These are phyloP conservation scores for Rhizoclosmatium globosum DNA, from an alignment of 192 early-diverging fungal genomes.

Conservation along the genomic window DNA sequence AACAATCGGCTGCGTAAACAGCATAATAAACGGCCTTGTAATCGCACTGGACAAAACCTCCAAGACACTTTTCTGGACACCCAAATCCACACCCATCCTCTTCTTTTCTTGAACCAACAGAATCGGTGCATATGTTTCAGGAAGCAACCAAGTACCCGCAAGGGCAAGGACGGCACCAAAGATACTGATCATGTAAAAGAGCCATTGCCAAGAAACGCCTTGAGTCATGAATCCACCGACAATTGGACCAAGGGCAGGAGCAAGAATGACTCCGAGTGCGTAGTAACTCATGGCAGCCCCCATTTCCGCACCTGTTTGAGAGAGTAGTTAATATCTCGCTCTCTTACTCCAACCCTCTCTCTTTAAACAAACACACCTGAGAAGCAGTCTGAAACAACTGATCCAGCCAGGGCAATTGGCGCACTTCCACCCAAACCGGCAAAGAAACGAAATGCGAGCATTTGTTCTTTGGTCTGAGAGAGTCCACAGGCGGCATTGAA, in stretches of 20 bases:
- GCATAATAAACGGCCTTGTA: conserved; percentile 15
- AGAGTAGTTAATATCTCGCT: too few species aligned
- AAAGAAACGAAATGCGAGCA: conserved; percentile 56
- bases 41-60: background rate
- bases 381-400: conserved; percentile 62
- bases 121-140: conserved; percentile 56
- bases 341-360: too few species aligned
- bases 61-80: background rate
- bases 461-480: conserved; percentile 42
- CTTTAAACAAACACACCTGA: too few species aligned
- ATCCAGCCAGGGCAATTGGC: conserved; percentile 39
- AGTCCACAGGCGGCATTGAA: conserved; percentile 62
- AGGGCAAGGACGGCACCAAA: conserved; percentile 58
- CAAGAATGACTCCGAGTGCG: conserved; percentile 59
- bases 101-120: background rate
- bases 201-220: conserved; percentile 60
- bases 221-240: conserved; percentile 64
- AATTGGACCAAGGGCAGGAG: conserved; percentile 63
- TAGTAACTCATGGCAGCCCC: conserved; percentile 64
- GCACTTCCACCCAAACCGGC: conserved; percentile 58
- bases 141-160: conserved; percentile 60
- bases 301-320: conserved; percentile 48
- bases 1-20: conserved; percentile 22
- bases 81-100: background rate
- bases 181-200: conserved; percentile 68